These are phyloP conservation scores for Fagopyrum homotropicum DNA, from an alignment of 148 eudicot genomes.

Conservation along the genomic window DNA sequence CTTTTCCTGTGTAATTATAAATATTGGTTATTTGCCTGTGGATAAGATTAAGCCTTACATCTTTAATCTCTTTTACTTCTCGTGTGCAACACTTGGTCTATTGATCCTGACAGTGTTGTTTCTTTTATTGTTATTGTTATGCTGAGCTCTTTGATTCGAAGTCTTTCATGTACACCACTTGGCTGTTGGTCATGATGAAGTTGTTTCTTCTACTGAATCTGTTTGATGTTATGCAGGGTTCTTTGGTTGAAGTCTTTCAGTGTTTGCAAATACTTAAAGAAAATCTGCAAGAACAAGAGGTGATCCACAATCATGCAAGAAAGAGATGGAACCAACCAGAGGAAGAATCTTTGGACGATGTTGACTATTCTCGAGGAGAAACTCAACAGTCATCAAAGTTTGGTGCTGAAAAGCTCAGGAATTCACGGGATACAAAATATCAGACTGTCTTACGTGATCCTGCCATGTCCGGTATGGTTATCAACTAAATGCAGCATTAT, in stretches of 20 bases:
- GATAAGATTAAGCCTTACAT: no score
- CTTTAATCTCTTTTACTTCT: no score
- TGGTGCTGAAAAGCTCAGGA: constrained; percentile 46
- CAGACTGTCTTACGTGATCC: constrained; percentile 40
- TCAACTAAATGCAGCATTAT: not conserved
- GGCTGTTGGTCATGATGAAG: not conserved
- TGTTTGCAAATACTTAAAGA: constrained; percentile 57
- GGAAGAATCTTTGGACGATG: constrained; percentile 22
- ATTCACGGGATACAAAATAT: constrained; percentile 43
- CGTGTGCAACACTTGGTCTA: no score
- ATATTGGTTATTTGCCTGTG: no score
- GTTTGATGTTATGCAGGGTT: constrained; percentile 48
- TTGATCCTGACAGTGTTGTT: no score
- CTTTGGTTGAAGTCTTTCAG: constrained; percentile 59
- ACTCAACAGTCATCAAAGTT: constrained; percentile 26
- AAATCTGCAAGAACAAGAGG: constrained; percentile 26
- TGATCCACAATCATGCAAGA: constrained; percentile 23
- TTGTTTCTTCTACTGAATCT: not conserved
- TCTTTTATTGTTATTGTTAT: no score
- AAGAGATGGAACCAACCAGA: constrained; percentile 33
- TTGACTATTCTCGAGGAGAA: constrained; percentile 21
- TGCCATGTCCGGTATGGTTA: constrained; percentile 37
- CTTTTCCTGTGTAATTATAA: no score
- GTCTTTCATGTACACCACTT: not conserved
- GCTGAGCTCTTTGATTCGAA: no score